Evolutionary conservation across 2,329 filamentous ascomycete species (phyloP), one percentile per base, ranked within the genome.

Genomic region (Biscogniauxia mediterranea): DNA sequence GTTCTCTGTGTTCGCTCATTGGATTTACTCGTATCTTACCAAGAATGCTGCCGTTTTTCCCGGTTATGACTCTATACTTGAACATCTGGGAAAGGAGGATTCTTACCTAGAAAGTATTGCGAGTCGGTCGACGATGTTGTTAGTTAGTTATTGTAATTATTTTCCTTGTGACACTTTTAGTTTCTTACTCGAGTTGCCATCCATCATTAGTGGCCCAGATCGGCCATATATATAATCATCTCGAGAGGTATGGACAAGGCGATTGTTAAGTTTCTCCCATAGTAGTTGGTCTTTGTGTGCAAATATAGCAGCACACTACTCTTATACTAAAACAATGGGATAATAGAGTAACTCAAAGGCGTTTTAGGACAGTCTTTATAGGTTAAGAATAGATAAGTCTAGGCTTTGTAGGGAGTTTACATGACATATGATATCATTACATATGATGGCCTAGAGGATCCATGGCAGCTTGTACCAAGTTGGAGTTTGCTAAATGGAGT

Each of bases 1-100:
- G 17, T n/a, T 57, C 55, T 13, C 15, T 11, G 5, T 19, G 28
- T 5, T 55, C 46, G 50, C 23, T 59, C 51, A 52, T 61, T 23
- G 11, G 6, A 17, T 55, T 58, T 21, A 63, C 52, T 6, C 62
- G 64, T 49, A 66, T 66, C 26, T 59, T 66, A 4, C 64, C 62
- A 20, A 64, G 32, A 13, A 66, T 64, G 26, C 55, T 64, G n/a
- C 61, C 64, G 25, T 59, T 61, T 46, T 46, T 58, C 25, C 46
- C 21, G 13, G 19, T 26, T 51, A 64, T 56, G 4, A 58, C 32
- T 61, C 59, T 64, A 21, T 52, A 52, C 38, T 52, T 52, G 11
- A 21, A 52, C 11, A 21, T 19, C 17, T 52, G 50, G 3, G 17
- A 46, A 46, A 11, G 6, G 38, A 46, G 38, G 1, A 17, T 17